Base-by-base conservation (phyloP, 345 rosid genomes). In the Iberis pinnata region DNA sequence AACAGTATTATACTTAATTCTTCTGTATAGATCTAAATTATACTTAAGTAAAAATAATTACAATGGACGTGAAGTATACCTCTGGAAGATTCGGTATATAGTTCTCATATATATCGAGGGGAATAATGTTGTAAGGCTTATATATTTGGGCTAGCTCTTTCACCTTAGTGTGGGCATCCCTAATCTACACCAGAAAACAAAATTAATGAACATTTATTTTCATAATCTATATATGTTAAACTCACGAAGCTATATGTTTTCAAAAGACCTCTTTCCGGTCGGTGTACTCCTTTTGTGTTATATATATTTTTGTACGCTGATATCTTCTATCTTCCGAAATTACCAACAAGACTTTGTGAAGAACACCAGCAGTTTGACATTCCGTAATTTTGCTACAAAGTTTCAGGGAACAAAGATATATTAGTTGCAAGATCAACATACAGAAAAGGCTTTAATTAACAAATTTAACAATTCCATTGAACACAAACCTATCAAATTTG, bases 281-380 rank as follows among this genome's bases (percentile, higher is more conserved):
- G n/a, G n/a, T n/a, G n/a, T n/a, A n/a, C n/a, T n/a, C n/a, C n/a
- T n/a, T n/a, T n/a, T n/a, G n/a, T n/a, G n/a, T n/a, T n/a, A n/a
- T n/a, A n/a, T n/a, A n/a, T n/a, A n/a, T n/a, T n/a, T n/a, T n/a
- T n/a, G n/a, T n/a, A n/a, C n/a, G n/a, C n/a, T n/a, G n/a, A n/a
- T n/a, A n/a, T n/a, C 83, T 74, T 77, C 83, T 75, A 35, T 76
- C 76, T 73, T 82, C 86, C 22, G 86, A 61, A 79, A 67, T 79
- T 82, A 58, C 80, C 89, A 41, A 86, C 71, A 80, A 76, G 47
- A 82, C 89, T 43, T 82, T 86, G 69, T 77, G 80, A 52, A 82
- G 86, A 45, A 80, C 89, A 56, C 81, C 79, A 69, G 89, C 86
- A 63, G 86, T 82, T 63, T 82, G 89, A 65, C 80, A 80, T 35